Base-by-base conservation (phyloP, 441 rosid species). In the Aleurites moluccanus region DNA sequence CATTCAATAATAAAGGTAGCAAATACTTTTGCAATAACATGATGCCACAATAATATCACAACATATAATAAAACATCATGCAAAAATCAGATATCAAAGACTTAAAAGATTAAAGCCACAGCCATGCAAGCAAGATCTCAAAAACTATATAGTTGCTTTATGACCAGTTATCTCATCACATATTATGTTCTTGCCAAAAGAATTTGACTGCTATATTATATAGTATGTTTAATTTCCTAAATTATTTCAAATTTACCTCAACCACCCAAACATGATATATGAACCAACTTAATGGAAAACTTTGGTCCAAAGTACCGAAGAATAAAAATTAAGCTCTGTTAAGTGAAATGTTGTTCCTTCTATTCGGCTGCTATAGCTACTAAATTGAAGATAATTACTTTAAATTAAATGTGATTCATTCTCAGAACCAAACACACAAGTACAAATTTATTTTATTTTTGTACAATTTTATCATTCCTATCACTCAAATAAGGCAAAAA, bases 1-100 rank as follows among this genome's bases (percentile, higher is more conserved):
- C 8, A 13, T 60, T 28, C 30, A 3, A 38, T 42, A 40, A 50
- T 64, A 64, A 27, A 67, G 45, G 69, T 38, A 70, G 64, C 33
- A 75, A 45, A 21, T 45, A 23, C 56, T 61, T 53, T 62, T 33
- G 56, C 35, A 74, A 53, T 59, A 64, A 56, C 30, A 55, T 73
- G 72, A 35, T 64, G 28, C 44, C 62, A 72, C 38, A 44, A 61
- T 14, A 23, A 67, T 21, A 40, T 28, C 30, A 75, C 30, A 75
- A 52, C 33, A 76, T 27, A 27, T 23, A 1, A 25, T 59, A 10
- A 10, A 44, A 6, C 59, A 56, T 33, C 15, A 42, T 10, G 15
- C 33, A 68, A 2, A 3, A 70, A 52, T 30, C 10, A 33, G 16
- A 63, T 15, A 50, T 18, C 42, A 62, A 67, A 59, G 8, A 21